phyloP scores from a whole-genome alignment of 2,329 filamentous ascomycete genomes.

The Moelleriella libera region DNA sequence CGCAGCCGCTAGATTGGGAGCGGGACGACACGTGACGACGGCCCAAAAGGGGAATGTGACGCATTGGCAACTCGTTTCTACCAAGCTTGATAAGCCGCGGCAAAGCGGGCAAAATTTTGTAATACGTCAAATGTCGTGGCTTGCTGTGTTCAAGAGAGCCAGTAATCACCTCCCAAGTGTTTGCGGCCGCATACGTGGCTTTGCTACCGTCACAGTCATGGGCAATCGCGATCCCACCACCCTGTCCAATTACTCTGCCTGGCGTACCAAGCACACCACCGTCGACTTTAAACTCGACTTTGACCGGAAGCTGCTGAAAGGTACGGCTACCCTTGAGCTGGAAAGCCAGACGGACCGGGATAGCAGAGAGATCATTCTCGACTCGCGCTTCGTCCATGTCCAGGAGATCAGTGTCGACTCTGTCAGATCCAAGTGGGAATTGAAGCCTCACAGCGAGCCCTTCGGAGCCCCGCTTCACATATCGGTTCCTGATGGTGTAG shows the following conservation, averaged over 20 bases:
- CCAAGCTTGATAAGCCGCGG: neutral
- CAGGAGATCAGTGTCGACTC: slow-evolving; percentile 57
- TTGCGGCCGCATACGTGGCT: slow-evolving; percentile 3
- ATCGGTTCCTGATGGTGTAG: slow-evolving; percentile 37
- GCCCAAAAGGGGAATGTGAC: neutral
- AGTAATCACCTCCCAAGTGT: neutral
- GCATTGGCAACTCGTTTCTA: neutral
- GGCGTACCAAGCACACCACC: slow-evolving; percentile 70
- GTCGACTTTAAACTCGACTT: slow-evolving; percentile 78
- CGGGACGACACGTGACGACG: neutral
- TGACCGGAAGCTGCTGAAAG: slow-evolving; percentile 59
- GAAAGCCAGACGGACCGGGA: slow-evolving; percentile 62
- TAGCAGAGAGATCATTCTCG: slow-evolving; percentile 67
- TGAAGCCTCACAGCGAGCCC: slow-evolving; percentile 57
- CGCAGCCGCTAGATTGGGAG: neutral
- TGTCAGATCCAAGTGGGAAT: slow-evolving; percentile 47
- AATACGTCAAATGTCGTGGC: slow-evolving; percentile 9
- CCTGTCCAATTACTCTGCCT: slow-evolving; percentile 80
- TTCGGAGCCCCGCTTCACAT: slow-evolving; percentile 61
- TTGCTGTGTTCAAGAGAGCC: slow-evolving; percentile 7
- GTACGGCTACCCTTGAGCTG: slow-evolving; percentile 62
- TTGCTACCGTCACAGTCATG: slow-evolving; percentile 18
- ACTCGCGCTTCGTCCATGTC: slow-evolving; percentile 74
- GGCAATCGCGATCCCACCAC: slow-evolving; percentile 68
- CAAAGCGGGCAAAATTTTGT: neutral